These are phyloP conservation scores for Vitis labrusca DNA, from an alignment of 164 flowering plant genomes.

Conservation along the genomic window DNA sequence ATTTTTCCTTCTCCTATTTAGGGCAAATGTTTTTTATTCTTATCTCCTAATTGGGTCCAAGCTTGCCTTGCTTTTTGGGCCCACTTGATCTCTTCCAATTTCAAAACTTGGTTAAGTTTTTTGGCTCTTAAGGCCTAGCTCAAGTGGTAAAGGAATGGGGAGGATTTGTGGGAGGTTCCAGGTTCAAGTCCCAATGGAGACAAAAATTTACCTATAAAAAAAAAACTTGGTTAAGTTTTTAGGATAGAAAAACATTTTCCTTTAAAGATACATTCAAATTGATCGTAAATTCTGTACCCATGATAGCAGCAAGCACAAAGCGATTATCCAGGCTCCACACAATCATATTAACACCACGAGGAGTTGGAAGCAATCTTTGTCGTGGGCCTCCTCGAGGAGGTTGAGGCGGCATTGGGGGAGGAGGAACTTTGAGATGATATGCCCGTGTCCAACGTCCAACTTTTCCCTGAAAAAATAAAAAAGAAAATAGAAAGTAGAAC, in stretches of 20 bases:
- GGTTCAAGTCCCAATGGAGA: too few species aligned
- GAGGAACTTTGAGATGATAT: slow-evolving; percentile 96
- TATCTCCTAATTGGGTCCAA: too few species aligned
- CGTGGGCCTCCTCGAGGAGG: slow-evolving; percentile 95
- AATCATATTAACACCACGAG: slow-evolving; percentile 99
- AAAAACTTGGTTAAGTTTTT: not conserved
- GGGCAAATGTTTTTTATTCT: too few species aligned
- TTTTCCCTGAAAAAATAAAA: slow-evolving; percentile 52
- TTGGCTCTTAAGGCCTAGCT: not conserved
- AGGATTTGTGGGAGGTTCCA: too few species aligned
- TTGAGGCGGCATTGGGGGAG: slow-evolving; percentile 95
- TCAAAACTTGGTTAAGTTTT: not conserved
- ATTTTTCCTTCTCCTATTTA: too few species aligned
- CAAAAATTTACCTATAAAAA: not conserved
- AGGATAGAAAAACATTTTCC: not conserved
- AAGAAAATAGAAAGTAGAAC: not conserved
- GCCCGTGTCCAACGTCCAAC: slow-evolving; percentile 80
- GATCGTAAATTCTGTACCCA: slow-evolving; percentile 57
- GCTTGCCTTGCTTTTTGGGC: too few species aligned
- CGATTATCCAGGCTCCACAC: slow-evolving; percentile 97
- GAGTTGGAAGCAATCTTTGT: slow-evolving; percentile 87
- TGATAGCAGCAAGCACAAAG: slow-evolving; percentile 96
- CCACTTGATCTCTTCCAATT: too few species aligned
- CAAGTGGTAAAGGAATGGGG: too few species aligned
- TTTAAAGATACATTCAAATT: not conserved